A percentile compares a stretch with the other conserved stretches of the same genome.
Evolutionary conservation across 78 protist genomes (phyloP).

Genomic region (Goniomonas avonlea): DNA sequence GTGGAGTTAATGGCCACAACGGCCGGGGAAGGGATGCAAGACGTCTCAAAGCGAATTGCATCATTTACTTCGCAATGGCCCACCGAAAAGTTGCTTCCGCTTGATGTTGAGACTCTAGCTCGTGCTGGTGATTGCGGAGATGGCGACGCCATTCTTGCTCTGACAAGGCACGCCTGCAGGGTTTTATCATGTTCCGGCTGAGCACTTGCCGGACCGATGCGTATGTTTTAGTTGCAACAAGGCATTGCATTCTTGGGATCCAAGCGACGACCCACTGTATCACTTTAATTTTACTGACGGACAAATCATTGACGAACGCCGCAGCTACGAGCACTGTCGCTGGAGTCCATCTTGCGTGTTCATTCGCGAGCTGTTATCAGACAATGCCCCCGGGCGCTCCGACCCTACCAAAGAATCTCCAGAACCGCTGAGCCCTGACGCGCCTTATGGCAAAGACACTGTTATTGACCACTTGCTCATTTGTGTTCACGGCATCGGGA

Average conservation of each 20-base stretch:
- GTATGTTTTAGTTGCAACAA: conserved; percentile 19
- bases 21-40: no score
- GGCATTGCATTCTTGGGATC: conserved; percentile 2
- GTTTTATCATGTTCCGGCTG: no score
- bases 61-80: no score
- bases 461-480: conserved; percentile 21
- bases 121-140: no score
- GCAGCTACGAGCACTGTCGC: conserved; percentile 23
- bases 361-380: not conserved
- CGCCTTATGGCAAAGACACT: not conserved
- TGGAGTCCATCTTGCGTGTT: conserved; percentile 2
- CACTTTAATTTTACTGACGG: no score
- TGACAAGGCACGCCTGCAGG: no score
- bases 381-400: not conserved
- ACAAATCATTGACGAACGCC: no score
- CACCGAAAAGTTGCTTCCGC: no score
- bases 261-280: not conserved
- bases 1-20: no score
- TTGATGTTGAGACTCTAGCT: no score
- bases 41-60: no score
- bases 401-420: not conserved
- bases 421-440: not conserved
- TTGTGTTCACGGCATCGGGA: not conserved
- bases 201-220: conserved; percentile 6
- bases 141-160: no score